Base-by-base conservation (phyloP, 2,329 filamentous ascomycete species). In the Colletotrichum sp. region DNA sequence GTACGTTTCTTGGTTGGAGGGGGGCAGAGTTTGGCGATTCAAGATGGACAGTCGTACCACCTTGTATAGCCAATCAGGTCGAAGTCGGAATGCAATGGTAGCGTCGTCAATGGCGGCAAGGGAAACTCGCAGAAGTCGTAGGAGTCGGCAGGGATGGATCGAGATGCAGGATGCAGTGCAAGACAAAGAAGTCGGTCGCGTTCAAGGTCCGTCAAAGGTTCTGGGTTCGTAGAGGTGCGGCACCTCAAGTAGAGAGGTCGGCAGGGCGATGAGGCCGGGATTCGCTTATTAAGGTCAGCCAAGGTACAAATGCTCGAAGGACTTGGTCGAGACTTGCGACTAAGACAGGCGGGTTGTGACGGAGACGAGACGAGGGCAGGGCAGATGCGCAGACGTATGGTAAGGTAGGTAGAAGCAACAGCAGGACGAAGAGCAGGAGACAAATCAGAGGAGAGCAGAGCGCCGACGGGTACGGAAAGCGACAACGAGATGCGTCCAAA, bases 201-300 rank as follows among this genome's bases (percentile, higher is more conserved):
- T 68, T 55, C 44, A 55, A 39, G 32, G 52, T 49, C 63, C 72
- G 69, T 44, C 30, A 52, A 63, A 44, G 10, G 39, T 52, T 34
- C 39, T 49, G 69, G 63, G 34, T 64, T 72, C 63, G 69, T 36
- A 26, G 32, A 63, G 13, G 28, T 32, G 67, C 49, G 52, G 24
- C 67, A 70, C 44, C 44, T 52, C 44, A 52, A 59, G 28, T 59
- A 69, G n/a, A 44, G 21, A 57, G 28, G 63, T 13, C 59, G 69
- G 15, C n/a, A 63, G 32, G 44, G 26, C 32, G 32, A 64, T 21
- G 26, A 60, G 34, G 49, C 60, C 44, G 74, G 59, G 18, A 21
- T 39, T 65, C 59, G 70, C 74, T 76, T 69, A 34, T 34, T 60
- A 69, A 39, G 70, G 65, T 76, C 63, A 76, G 74, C 74, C 21